Evolutionary conservation across 2,329 filamentous ascomycete genomes (phyloP).

Genomic region (Colletotrichum scovillei): DNA sequence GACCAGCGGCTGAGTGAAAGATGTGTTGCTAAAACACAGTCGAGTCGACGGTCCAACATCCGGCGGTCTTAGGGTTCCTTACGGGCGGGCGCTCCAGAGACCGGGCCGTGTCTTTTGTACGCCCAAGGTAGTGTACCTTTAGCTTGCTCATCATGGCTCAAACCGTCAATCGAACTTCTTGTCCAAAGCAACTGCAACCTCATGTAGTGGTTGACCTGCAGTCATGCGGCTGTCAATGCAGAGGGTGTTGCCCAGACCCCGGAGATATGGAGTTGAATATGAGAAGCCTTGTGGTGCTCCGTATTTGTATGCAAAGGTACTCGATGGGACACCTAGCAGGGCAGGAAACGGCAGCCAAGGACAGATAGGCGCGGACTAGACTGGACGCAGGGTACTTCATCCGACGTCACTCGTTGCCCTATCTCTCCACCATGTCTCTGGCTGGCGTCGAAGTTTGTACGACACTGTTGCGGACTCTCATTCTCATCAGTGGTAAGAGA

Average conservation of each 20-base stretch:
- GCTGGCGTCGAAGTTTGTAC: not conserved
- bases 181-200: not conserved
- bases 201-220: not conserved
- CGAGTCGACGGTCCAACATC: not conserved
- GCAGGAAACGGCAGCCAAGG: not conserved
- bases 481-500: not conserved
- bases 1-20: not conserved
- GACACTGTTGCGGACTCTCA: not conserved
- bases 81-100: not conserved
- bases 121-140: not conserved
- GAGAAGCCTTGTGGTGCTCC: not conserved
- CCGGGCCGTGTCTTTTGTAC: not conserved
- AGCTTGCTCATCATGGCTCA: not conserved
- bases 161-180: not conserved
- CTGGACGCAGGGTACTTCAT: conserved; percentile 20
- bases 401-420: not conserved
- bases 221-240: not conserved
- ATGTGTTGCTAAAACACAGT: conserved; percentile 4
- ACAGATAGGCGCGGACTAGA: not conserved
- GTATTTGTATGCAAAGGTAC: not conserved
- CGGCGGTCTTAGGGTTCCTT: conserved; percentile 3
- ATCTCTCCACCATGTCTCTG: not conserved
- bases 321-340: not conserved
- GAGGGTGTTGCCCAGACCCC: not conserved
- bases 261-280: not conserved